Evolutionary conservation across 805 yeast species (phyloP).

Genomic region (Candida methanosorbosa): DNA sequence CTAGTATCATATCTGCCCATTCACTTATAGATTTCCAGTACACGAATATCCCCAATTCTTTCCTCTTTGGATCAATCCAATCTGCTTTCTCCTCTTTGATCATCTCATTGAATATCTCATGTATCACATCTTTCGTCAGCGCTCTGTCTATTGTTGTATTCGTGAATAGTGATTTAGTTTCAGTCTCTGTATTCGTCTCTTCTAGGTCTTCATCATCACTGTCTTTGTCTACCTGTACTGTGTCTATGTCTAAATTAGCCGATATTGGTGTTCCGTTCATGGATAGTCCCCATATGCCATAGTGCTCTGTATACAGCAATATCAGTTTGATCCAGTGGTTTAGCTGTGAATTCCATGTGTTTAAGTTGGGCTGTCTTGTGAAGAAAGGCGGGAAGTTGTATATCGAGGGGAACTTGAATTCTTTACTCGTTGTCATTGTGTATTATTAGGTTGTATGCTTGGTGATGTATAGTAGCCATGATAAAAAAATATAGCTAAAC

Average conservation of each 20-base stretch:
- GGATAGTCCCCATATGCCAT: conserved; percentile 10
- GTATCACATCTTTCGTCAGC: conserved; percentile 44
- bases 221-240: conserved; percentile 12
- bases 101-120: conserved; percentile 50
- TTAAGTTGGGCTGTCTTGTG: conserved; percentile 80
- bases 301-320: conserved; percentile 47
- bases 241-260: conserved; percentile 1
- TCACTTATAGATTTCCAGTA: conserved; percentile 64
- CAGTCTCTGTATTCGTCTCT: conserved; percentile 7
- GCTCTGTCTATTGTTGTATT: conserved; percentile 44
- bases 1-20: conserved; percentile 56
- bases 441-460: too few species aligned
- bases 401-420: conserved; percentile 38
- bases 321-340: conserved; percentile 70
- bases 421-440: background rate
- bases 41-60: conserved; percentile 40
- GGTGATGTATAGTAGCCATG: too few species aligned
- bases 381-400: conserved; percentile 85
- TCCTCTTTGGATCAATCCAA: conserved; percentile 38
- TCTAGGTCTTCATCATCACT: conserved; percentile 19
- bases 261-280: background rate
- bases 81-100: conserved; percentile 47
- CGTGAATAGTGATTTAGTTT: conserved; percentile 25
- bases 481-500: too few species aligned
- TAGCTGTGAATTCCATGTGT: conserved; percentile 69